Evolutionary conservation across 2,329 filamentous ascomycete genomes (phyloP), one percentile per base, ranked within the genome.

Genomic region (Ophiostoma himal-ulmi): DNA sequence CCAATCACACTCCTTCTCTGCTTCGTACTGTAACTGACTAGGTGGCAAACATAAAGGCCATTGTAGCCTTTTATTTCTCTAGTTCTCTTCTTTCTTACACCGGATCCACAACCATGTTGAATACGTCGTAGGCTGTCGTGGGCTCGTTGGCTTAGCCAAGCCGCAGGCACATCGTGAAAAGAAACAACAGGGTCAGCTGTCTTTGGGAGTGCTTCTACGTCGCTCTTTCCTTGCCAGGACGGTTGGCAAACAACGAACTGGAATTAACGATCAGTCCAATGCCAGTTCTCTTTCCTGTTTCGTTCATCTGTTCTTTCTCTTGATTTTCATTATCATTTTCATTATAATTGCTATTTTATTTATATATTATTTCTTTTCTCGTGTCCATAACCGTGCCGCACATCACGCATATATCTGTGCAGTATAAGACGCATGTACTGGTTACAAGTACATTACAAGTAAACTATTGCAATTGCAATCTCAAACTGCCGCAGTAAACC

Each of bases 21-120:
- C 52, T 41, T 69, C 60, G 34, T 54, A 60, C 60, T 72, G 71
- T 69, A 70, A 72, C 71, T 69, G 67, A 69, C 71, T 72, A 72
- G 69, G 70, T 66, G 34, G 66, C 66, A 72, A 52, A 67, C 67
- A 70, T 57, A 54, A 69, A 54, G 52, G 54, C 34, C 22, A 22
- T 30, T 8, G 68, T 66, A 65, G 64, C 64, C 48, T 71, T 62
- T 48, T 13, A 30, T 70, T 64, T 71, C 44, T 48, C 44, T 48
- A 48, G 44, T n/a, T 48, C 48, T 71, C 48, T 48, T n/a, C 14
- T 68, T 64, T 71, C 70, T 67, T 48, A 69, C 70, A 37, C 68
- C 70, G 64, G 68, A 69, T 48, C 52, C 67, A 52, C 36, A 37
- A 52, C 22, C 17, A 44, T 22, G 36, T 22, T n/a, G 64, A 66